Percentiles rank a stretch among this genome's conserved stretches.
phyloP scores from a whole-genome alignment of 2,329 filamentous ascomycete genomes.

The Blastomyces silverae region DNA sequence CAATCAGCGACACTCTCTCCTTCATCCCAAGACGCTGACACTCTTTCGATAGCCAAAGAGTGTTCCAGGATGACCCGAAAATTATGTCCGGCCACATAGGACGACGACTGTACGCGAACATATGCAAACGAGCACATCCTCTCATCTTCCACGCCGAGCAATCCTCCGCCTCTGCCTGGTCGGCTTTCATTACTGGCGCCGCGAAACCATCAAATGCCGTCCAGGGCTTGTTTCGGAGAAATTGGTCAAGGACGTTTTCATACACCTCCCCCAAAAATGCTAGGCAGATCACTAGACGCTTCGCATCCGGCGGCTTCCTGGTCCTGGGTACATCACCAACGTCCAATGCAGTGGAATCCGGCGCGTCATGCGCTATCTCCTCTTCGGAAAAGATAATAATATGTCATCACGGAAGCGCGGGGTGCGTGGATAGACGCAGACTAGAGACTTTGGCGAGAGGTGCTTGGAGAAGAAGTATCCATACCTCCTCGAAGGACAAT shows the following conservation, averaged over 20 bases:
- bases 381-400: conserved; percentile 28
- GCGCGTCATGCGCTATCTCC: conserved; percentile 29
- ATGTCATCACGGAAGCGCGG: conserved; percentile 25
- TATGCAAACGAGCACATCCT: conserved; percentile 31
- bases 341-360: conserved; percentile 30
- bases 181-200: conserved; percentile 16
- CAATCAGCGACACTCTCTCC: conserved; percentile 16
- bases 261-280: conserved; percentile 26
- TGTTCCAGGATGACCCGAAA: conserved; percentile 40
- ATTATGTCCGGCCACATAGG: conserved; percentile 44
- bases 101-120: conserved; percentile 43
- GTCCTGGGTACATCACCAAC: conserved; percentile 41
- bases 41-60: conserved; percentile 12
- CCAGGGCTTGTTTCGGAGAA: conserved; percentile 20
- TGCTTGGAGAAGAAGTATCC: conserved; percentile 30
- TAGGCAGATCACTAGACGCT: conserved; percentile 45
- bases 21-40: conserved; percentile 19
- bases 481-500: conserved; percentile 24
- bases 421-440: conserved; percentile 21
- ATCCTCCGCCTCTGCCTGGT: conserved; percentile 12
- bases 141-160: conserved; percentile 28
- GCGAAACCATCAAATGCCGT: conserved; percentile 19
- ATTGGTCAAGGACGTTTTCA: conserved; percentile 21
- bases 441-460: conserved; percentile 21
- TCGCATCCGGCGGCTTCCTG: conserved; percentile 51